phyloP scores from a whole-genome alignment of 768 basidiomycete species.

The Russula lepida region DNA sequence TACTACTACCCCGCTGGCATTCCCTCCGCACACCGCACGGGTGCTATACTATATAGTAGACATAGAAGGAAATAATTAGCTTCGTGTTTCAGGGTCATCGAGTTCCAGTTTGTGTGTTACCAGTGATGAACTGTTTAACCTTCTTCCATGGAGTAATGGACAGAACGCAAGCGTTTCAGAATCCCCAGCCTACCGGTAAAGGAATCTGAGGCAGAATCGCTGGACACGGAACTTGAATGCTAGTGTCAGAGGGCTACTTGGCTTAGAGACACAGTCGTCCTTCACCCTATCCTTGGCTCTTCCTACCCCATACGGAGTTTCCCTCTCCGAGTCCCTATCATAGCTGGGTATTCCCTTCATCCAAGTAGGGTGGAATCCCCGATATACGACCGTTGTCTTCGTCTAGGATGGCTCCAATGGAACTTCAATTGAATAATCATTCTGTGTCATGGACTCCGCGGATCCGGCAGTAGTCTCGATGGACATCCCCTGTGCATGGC shows the following conservation, averaged over 20 bases:
- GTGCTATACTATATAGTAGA: background rate
- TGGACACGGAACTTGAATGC: background rate
- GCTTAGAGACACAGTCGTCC: background rate
- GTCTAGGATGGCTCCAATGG: background rate
- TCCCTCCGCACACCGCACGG: background rate
- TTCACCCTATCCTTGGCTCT: background rate
- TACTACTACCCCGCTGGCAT: too few relatives aligned
- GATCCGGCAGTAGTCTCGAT: background rate
- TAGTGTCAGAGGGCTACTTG: too few relatives aligned
- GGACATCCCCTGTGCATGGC: too few relatives aligned
- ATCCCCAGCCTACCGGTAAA: too few relatives aligned
- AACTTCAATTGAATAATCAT: background rate
- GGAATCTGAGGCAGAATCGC: background rate
- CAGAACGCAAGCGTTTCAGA: background rate
- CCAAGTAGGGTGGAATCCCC: background rate
- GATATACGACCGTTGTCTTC: background rate
- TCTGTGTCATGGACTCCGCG: background rate
- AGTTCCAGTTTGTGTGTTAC: background rate
- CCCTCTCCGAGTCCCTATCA: too few relatives aligned
- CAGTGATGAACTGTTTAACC: background rate
- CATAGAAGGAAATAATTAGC: background rate
- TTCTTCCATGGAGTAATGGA: background rate
- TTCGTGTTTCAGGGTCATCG: background rate
- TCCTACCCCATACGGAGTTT: background rate
- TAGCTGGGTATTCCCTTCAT: background rate